Evolutionary conservation across 139 green algal species (phyloP).

Genomic region (Micractinium sp.): DNA sequence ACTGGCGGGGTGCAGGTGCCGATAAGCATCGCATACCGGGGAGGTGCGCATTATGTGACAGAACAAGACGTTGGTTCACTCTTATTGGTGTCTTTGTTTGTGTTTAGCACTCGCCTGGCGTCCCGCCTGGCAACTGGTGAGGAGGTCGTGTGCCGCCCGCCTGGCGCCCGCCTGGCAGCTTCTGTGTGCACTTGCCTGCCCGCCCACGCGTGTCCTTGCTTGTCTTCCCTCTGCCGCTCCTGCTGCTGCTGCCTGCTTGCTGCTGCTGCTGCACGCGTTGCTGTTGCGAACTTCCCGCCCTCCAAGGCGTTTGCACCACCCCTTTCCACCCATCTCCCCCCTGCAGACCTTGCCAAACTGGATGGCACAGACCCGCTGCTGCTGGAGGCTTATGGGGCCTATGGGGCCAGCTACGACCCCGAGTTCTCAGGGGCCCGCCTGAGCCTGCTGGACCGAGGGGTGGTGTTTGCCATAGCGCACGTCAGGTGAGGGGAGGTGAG

Average conservation of each 20-base stretch:
- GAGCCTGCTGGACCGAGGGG: conserved; percentile 73
- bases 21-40: conserved; percentile 10
- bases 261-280: too few species aligned
- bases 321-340: too few species aligned
- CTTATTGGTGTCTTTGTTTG: too few species aligned
- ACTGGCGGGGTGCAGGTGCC: conserved; percentile 6
- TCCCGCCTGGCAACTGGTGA: not conserved
- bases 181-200: too few species aligned
- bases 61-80: too few species aligned
- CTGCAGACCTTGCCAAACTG: not conserved
- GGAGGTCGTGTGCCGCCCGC: too few species aligned
- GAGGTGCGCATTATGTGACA: not conserved
- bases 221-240: too few species aligned
- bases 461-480: conserved; percentile 77
- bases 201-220: too few species aligned
- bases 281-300: too few species aligned
- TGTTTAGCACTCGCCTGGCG: not conserved
- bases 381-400: conserved; percentile 58
- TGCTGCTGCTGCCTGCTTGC: too few species aligned
- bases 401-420: conserved; percentile 62
- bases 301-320: too few species aligned
- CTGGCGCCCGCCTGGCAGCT: too few species aligned
- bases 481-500: conserved; percentile 30
- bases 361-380: conserved; percentile 47
- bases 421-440: conserved; percentile 56